A percentile compares a stretch with the other conserved stretches of the same genome.
Evolutionary conservation across 2,329 filamentous ascomycete species (phyloP).

Genomic region (Hypoxylon sp.): DNA sequence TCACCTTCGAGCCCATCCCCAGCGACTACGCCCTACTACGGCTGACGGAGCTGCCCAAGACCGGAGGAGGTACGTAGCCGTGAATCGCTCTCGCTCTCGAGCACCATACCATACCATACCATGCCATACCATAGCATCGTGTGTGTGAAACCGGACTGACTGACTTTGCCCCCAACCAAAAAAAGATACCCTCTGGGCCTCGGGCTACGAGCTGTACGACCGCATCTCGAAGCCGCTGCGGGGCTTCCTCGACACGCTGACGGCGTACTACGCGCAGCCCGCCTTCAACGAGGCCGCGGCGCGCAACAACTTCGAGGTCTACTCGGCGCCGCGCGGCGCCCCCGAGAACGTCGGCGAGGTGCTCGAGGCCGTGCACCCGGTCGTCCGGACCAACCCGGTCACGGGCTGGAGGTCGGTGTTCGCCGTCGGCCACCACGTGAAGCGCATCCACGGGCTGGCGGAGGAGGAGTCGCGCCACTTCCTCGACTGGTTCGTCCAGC

Average conservation of each 20-base stretch:
- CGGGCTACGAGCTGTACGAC: conserved; percentile 62
- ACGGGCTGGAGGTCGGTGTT: conserved; percentile 69
- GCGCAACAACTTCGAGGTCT: conserved; percentile 55
- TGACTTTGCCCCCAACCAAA: neutral
- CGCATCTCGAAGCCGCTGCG: conserved; percentile 61
- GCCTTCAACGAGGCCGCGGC: conserved; percentile 55
- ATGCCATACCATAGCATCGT: too few relatives aligned
- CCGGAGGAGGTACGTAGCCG: conserved; percentile 56
- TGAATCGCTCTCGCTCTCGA: too few relatives aligned
- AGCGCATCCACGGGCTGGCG: conserved; percentile 44
- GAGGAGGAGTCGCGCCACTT: conserved; percentile 42
- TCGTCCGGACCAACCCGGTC: conserved; percentile 71
- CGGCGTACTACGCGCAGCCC: conserved; percentile 58
- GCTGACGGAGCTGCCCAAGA: conserved; percentile 59
- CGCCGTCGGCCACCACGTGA: conserved; percentile 47
- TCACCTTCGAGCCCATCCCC: conserved; percentile 67
- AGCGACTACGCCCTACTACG: conserved; percentile 66
- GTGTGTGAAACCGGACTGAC: neutral
- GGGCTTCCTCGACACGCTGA: conserved; percentile 60
- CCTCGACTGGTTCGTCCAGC: conserved; percentile 45
- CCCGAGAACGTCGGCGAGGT: conserved; percentile 61
- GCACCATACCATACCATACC: too few relatives aligned
- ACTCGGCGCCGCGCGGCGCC: conserved; percentile 58
- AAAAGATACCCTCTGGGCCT: conserved; percentile 59
- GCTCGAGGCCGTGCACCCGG: conserved; percentile 64